phyloP scores from a whole-genome alignment of 169 alveolate species.

The Plasmodium blacklocki region DNA sequence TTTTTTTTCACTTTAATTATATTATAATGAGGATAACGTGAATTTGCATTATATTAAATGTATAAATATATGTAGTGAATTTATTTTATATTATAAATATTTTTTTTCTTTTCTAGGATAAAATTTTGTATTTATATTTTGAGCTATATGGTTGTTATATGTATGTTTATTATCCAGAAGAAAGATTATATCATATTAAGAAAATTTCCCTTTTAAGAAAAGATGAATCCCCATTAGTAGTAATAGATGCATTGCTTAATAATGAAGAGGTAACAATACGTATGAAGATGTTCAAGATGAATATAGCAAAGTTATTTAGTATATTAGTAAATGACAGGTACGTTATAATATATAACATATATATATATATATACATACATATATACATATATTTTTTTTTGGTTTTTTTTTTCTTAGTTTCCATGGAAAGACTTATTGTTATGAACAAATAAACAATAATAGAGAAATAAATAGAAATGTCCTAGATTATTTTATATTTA shows the following conservation, averaged over 20 bases:
- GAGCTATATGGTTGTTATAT: conserved; percentile 46
- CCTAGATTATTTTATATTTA: conserved; percentile 35
- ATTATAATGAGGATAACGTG: background rate
- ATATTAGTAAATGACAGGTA: conserved; percentile 35
- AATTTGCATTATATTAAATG: background rate
- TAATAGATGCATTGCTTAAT: conserved; percentile 9
- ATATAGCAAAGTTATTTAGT: conserved; percentile 4
- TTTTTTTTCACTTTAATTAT: background rate
- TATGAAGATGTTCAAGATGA: conserved; percentile 24
- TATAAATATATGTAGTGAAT: background rate
- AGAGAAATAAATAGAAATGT: conserved; percentile 46
- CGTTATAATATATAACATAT: background rate
- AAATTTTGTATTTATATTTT: conserved; percentile 11
- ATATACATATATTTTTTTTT: too few relatives aligned
- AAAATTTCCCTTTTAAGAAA: conserved; percentile 14
- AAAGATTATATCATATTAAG: conserved; percentile 28
- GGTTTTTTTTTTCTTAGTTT: conserved; percentile 22
- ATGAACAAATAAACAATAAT: conserved; percentile 22
- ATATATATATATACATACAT: background rate
- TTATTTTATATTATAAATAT: background rate
- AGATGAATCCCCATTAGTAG: background rate
- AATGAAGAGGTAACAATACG: conserved; percentile 15
- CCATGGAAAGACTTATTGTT: conserved; percentile 20
- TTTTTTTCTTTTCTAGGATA: conserved; percentile 16
- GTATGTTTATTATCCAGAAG: conserved; percentile 17